Evolutionary conservation across 2,329 filamentous ascomycete species (phyloP).

Genomic region (Bipolaris sorokiniana): DNA sequence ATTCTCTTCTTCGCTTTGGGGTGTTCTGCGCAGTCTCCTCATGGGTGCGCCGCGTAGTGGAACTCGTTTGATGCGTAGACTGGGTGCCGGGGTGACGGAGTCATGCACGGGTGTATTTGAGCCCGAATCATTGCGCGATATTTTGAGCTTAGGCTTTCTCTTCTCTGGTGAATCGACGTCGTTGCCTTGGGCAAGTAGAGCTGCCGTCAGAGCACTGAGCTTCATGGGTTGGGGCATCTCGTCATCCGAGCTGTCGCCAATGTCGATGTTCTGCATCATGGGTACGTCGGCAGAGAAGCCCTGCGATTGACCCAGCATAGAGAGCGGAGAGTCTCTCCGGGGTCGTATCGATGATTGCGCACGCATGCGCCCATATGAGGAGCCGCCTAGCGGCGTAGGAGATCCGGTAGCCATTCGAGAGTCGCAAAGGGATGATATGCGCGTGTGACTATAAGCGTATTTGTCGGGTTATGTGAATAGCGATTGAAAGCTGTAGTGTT

Average conservation of each 20-base stretch:
- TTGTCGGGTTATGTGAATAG: constrained; percentile 38
- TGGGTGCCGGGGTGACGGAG: constrained; percentile 50
- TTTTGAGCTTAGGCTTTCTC: constrained; percentile 47
- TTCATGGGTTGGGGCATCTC: constrained; percentile 88
- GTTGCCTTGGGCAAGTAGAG: constrained; percentile 65
- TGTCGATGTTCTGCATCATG: constrained; percentile 57
- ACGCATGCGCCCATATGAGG: constrained; percentile 49
- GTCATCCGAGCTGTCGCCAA: constrained; percentile 91
- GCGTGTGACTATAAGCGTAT: constrained; percentile 31
- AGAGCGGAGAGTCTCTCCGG: constrained; percentile 56
- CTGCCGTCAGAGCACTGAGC: constrained; percentile 90
- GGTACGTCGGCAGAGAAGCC: constrained; percentile 55
- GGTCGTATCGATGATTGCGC: constrained; percentile 44
- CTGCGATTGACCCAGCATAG: constrained; percentile 52
- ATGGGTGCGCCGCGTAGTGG: constrained; percentile 50
- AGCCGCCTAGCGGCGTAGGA: constrained; percentile 47
- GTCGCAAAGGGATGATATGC: constrained; percentile 20
- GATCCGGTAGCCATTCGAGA: constrained; percentile 48
- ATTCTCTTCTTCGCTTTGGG: constrained; percentile 48
- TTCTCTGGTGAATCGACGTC: constrained; percentile 51
- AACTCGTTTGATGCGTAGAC: constrained; percentile 48
- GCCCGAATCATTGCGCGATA: constrained; percentile 42
- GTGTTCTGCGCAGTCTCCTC: constrained; percentile 47
- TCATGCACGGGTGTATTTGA: constrained; percentile 50
- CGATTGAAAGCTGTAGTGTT: constrained; percentile 48